Percentiles rank a stretch among this genome's conserved stretches.
Conservation (phyloP, 305 asterid genomes). For the Fraxinus greggii region DNA sequence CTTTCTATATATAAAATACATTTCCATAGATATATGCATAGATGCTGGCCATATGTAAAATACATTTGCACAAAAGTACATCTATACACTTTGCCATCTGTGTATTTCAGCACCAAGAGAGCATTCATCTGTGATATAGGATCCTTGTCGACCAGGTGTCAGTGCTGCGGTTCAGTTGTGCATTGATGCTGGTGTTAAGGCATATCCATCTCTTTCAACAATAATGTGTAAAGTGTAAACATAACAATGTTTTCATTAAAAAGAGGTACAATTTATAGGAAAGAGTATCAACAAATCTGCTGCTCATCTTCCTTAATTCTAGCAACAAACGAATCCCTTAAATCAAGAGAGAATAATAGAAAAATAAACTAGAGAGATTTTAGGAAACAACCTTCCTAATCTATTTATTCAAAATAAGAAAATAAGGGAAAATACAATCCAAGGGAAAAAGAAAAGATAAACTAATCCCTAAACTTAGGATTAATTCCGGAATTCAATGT, state of each 20-base stretch:
- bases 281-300: too few species aligned
- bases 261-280: too few species aligned
- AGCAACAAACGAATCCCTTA: too few species aligned
- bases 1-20: not conserved
- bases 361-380: too few species aligned
- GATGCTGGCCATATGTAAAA: not conserved
- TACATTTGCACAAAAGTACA: not conserved
- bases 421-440: not conserved
- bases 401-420: too few species aligned
- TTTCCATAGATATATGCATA: not conserved
- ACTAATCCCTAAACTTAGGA: not conserved
- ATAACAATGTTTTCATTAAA: not conserved
- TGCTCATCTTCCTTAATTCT: too few species aligned
- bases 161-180: constrained; percentile 80
- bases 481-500: not conserved
- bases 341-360: too few species aligned
- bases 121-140: constrained; percentile 43
- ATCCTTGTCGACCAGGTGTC: constrained; percentile 91
- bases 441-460: not conserved
- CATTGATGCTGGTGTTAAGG: constrained; percentile 88
- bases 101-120: constrained; percentile 11
- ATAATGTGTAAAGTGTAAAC: not conserved
- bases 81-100: not conserved
- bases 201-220: constrained; percentile 16
- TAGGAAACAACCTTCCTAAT: too few species aligned